Base-by-base conservation (phyloP, 176 grass and related monocot genomes). In the Sorghum bicolor region DNA sequence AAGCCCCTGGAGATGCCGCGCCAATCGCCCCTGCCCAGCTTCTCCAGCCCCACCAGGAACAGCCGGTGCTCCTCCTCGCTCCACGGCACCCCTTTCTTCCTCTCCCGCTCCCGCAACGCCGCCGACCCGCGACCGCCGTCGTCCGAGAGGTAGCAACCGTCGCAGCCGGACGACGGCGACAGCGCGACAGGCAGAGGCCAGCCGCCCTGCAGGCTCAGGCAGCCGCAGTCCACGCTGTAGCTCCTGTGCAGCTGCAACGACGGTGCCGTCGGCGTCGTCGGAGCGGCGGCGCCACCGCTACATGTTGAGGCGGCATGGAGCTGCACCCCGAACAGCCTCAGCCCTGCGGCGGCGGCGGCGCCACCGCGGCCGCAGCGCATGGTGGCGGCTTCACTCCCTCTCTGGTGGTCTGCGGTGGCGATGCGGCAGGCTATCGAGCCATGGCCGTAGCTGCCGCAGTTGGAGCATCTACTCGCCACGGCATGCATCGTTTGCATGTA, bases 81-180 rank as follows among this genome's bases (percentile, higher is more conserved):
- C 93, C 93, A 95, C 8, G 93, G 83, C 61, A 95, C 86, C 22
- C 93, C 94, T 74, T 93, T 96, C 81, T 91, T 93, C 82, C 86
- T 80, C 84, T 29, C 57, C 45, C 43, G 11, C 43, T 45, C 43
- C 8, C 43, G 83, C 65, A 38, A 67, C 82, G 48, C 48, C 16
- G 48, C 48, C 17, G 48, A 52, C 5, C 48, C 48, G 16, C 48
- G 48, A 1, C 48, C 48, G 6, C 48, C 48, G 43, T 89, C 88
- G 5, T 85, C 90, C 10, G 93, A 87, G n/a, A 90, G 82, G 82
- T 92, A 92, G 5, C 86, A 86, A 17, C 52, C 79, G 22, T 78
- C 89, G 31, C 44, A 82, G 12, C 78, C 87, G 57, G 34, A 62
- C 11, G 81, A 50, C n/a, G 48, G 63, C n/a, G 74, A 68, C 32